Evolutionary conservation across 768 basidiomycete species (phyloP), one percentile per base, ranked within the genome.

Genomic region (Macrocybe gigantea): DNA sequence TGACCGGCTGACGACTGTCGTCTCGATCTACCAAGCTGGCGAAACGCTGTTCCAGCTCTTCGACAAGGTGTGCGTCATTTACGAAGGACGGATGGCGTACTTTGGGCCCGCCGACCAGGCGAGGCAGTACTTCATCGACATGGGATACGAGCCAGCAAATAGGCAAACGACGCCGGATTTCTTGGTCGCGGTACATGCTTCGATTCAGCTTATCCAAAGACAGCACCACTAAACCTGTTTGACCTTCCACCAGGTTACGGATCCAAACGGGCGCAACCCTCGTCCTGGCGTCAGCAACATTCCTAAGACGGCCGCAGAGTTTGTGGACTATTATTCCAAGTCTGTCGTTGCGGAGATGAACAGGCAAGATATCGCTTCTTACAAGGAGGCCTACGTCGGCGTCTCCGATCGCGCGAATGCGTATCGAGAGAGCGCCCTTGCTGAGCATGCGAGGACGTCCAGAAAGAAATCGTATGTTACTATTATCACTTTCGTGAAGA

Each of bases 11-110:
- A 66, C 85, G 0, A 88, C 83, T 0, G 75, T 93, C 49, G 88
- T 87, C 14, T 85, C 88, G 0, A 80, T 93, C 37, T 91, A 93
- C 64, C 90, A 93, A 66, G 88, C 87, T 7, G 82, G 85, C 44
- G 87, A 92, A 61, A 70, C 73, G 2, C 64, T 87, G 0, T 84
- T 79, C 52, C 45, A 76, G 9, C 64, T 74, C 5, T 93, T 77
- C 60, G 70, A 92, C 72, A 87, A 88, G 60, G 73, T 90, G 6
- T 82, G 85, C 57, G 72, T 92, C 44, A 76, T 93, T 55, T 80
- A 85, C 61, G 84, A 85, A 57, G 85, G 88, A 10, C 69, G 72
- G 15, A 82, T 85, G 74, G 79, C 79, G n/a, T 93, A 85, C 67
- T 91, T 78, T 50, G 90, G 89, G 0, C 80, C 79, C 2, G 78